Evolutionary conservation across 768 basidiomycete genomes (phyloP).

Genomic region (Mycena kentingensis): DNA sequence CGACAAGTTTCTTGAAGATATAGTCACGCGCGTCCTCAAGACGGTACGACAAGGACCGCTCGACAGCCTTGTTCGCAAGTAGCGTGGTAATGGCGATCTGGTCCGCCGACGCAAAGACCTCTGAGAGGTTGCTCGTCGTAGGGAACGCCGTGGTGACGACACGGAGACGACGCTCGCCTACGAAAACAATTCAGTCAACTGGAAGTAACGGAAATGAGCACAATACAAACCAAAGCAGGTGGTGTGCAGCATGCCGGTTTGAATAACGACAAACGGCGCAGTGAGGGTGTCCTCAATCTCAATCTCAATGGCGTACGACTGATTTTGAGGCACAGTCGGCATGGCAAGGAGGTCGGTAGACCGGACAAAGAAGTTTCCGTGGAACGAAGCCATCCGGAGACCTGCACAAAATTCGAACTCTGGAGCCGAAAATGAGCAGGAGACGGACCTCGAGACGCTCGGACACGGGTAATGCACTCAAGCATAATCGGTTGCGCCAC

Average conservation of each 20-base stretch:
- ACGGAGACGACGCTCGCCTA: constrained; percentile 84
- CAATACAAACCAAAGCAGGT: constrained; percentile 74
- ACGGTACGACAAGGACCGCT: constrained; percentile 80
- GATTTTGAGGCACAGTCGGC: constrained; percentile 95
- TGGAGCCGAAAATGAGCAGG: neutral
- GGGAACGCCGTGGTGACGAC: constrained; percentile 88
- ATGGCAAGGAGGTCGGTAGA: constrained; percentile 95
- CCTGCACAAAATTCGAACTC: constrained; percentile 42
- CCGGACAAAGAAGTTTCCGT: constrained; percentile 98
- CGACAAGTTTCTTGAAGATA: constrained; percentile 80
- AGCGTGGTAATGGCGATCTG: constrained; percentile 84
- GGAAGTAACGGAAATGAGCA: neutral
- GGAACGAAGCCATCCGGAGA: constrained; percentile 95
- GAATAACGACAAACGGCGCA: constrained; percentile 88
- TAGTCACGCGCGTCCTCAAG: constrained; percentile 88
- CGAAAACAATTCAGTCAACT: neutral
- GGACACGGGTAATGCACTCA: constrained; percentile 96
- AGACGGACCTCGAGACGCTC: constrained; percentile 85
- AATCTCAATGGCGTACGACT: constrained; percentile 93
- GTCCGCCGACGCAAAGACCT: constrained; percentile 88
- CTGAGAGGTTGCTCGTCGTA: constrained; percentile 84
- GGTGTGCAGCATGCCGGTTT: constrained; percentile 93
- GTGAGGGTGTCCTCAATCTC: constrained; percentile 95
- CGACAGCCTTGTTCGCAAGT: constrained; percentile 91
- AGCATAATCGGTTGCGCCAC: constrained; percentile 93